Percentiles rank a stretch among this genome's conserved stretches.
Conservation (phyloP, 1,284 basidiomycete species). For the Rhizoctonia solani region DNA sequence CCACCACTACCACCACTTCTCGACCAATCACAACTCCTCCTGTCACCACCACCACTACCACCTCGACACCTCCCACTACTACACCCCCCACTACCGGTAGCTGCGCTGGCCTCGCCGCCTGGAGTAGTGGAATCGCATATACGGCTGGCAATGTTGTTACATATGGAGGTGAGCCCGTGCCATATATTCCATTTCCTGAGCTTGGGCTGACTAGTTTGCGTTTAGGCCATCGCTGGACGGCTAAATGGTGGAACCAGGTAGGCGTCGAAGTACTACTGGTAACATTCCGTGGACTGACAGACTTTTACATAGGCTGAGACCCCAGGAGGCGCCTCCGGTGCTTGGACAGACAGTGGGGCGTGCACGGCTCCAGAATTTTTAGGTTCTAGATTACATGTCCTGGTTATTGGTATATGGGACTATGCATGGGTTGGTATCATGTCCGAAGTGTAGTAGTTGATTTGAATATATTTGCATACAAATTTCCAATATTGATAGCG, state of each 20-base stretch:
- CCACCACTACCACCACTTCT: conserved; percentile 31
- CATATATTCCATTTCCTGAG: conserved; percentile 1
- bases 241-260: conserved; percentile 58
- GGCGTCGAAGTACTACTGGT: neutral
- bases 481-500: no score
- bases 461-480: no score
- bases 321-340: conserved; percentile 56
- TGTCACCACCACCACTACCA: conserved; percentile 38
- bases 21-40: conserved; percentile 39
- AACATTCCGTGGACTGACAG: neutral
- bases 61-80: conserved; percentile 34
- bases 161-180: neutral
- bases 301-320: conserved; percentile 23
- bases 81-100: conserved; percentile 46
- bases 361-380: conserved; percentile 46
- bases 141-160: conserved; percentile 55
- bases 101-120: conserved; percentile 58
- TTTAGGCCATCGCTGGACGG: conserved; percentile 60
- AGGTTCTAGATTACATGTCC: conserved; percentile 4
- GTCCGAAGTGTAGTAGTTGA: no score
- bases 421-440: no score
- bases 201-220: conserved; percentile 32
- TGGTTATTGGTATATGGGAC: neutral
- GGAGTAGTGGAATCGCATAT: conserved; percentile 56
- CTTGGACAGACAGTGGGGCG: conserved; percentile 61